These are phyloP conservation scores for Camelina neglecta DNA, from an alignment of 345 rosid species.

Conservation along the genomic window DNA sequence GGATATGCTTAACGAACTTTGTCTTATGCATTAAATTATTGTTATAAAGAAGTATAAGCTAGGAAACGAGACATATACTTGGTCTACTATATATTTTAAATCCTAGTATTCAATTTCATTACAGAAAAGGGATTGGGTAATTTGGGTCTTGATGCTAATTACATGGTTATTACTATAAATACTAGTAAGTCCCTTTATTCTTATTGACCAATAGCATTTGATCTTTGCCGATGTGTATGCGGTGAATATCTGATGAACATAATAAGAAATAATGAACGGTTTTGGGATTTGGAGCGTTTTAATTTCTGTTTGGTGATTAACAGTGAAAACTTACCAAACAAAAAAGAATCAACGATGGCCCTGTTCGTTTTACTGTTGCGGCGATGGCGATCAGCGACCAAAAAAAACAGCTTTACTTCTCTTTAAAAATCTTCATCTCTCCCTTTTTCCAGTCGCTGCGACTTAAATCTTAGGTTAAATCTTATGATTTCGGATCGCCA, in stretches of 20 bases:
- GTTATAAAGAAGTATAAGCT: background rate
- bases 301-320: background rate
- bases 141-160: background rate
- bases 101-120: background rate
- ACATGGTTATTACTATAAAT: too few relatives aligned
- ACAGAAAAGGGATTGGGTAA: background rate
- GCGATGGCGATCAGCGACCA: too few relatives aligned
- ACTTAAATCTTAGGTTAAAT: too few relatives aligned
- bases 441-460: too few relatives aligned
- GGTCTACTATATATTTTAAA: background rate
- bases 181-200: background rate
- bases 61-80: background rate
- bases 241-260: background rate
- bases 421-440: too few relatives aligned
- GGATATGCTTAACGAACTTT: conserved; percentile 20
- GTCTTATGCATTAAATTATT: background rate
- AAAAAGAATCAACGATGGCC: background rate
- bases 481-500: too few relatives aligned
- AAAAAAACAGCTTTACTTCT: too few relatives aligned
- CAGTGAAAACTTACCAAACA: background rate
- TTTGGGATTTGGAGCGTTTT: background rate
- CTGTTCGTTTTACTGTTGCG: too few relatives aligned
- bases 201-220: background rate
- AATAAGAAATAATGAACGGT: background rate
- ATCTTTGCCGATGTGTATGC: background rate